Percentiles rank a stretch among this genome's conserved stretches.
These are phyloP conservation scores for Geranium incanum DNA, from an alignment of 441 rosid species.

Conservation along the genomic window DNA sequence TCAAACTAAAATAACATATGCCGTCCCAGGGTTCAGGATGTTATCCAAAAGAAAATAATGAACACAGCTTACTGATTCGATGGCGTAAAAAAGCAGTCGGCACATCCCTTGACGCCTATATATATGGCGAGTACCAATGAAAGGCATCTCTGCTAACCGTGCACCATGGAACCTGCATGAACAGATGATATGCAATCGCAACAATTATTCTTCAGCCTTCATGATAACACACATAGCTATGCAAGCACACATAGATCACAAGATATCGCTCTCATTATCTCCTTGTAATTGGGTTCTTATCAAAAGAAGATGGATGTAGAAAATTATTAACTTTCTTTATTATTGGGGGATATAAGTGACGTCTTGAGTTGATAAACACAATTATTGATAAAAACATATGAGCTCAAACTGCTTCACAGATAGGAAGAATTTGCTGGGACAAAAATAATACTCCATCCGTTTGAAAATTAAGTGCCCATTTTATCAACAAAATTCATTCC, in stretches of 20 bases:
- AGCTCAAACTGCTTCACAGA: not conserved
- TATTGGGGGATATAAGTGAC: not conserved
- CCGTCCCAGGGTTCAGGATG: conserved; percentile 8
- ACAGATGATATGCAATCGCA: conserved; percentile 18
- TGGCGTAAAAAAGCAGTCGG: conserved; percentile 75
- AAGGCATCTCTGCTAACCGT: conserved; percentile 89
- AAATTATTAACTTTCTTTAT: not conserved
- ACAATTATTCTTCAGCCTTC: conserved; percentile 14
- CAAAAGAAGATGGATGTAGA: not conserved
- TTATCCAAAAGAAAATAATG: conserved; percentile 8
- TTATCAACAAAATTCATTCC: too few species aligned
- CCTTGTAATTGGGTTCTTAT: not conserved
- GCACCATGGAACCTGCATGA: conserved; percentile 77
- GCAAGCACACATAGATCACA: conserved; percentile 12
- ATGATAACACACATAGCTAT: conserved; percentile 12
- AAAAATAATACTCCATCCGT: too few species aligned
- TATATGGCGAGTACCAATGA: conserved; percentile 91
- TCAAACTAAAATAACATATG: conserved; percentile 11
- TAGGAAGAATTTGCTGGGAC: not conserved
- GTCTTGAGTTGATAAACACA: too few species aligned
- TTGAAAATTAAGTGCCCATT: too few species aligned
- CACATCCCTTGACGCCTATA: conserved; percentile 99
- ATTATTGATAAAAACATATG: not conserved
- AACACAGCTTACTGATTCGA: conserved; percentile 60
- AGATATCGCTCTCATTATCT: conserved; percentile 3